Percentiles rank a stretch among this genome's conserved stretches.
These are phyloP conservation scores for Brassica cretica DNA, from an alignment of 345 rosid genomes.

Conservation along the genomic window DNA sequence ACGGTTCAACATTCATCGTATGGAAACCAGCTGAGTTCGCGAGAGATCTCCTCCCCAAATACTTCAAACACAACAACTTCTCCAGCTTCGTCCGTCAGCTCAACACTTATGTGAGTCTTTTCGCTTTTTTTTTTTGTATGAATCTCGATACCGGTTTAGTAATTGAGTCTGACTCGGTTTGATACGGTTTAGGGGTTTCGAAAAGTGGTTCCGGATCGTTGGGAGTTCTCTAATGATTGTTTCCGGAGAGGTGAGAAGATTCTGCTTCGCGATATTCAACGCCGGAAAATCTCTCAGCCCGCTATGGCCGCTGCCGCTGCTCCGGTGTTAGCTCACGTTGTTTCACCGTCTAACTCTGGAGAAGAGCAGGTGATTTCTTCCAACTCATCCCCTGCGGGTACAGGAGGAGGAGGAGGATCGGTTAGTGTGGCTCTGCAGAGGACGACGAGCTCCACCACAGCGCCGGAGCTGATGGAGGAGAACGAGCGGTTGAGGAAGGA, in stretches of 20 bases:
- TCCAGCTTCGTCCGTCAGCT: slow-evolving; percentile 97
- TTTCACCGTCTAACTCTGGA: slow-evolving; percentile 69
- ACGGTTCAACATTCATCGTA: slow-evolving; percentile 86
- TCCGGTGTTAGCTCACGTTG: slow-evolving; percentile 34
- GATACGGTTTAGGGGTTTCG: slow-evolving; percentile 66
- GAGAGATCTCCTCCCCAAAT: slow-evolving; percentile 88
- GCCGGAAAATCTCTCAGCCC: slow-evolving; percentile 64
- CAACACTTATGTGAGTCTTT: slow-evolving; percentile 76
- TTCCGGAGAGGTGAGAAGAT: slow-evolving; percentile 76
- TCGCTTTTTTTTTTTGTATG: not conserved
- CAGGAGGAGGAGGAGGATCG: slow-evolving; percentile 3
- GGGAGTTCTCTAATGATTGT: slow-evolving; percentile 90
- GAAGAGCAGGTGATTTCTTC: slow-evolving; percentile 79
- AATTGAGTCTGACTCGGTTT: not conserved
- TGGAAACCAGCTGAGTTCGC: slow-evolving; percentile 96
- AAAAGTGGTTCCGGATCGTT: slow-evolving; percentile 89
- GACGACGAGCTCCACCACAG: slow-evolving; percentile 68
- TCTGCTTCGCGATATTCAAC: slow-evolving; percentile 80
- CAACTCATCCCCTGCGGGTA: slow-evolving; percentile 59
- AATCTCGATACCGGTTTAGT: not conserved
- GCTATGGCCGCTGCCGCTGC: slow-evolving; percentile 21
- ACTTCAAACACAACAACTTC: slow-evolving; percentile 94
- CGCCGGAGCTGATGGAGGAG: slow-evolving; percentile 77
- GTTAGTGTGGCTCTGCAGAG: slow-evolving; percentile 22
- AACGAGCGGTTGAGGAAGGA: slow-evolving; percentile 79